Percentiles rank a stretch among this genome's conserved stretches.
Evolutionary conservation across 495 filamentous ascomycete species (phyloP).

Genomic region (Penicillium maclennaniae): DNA sequence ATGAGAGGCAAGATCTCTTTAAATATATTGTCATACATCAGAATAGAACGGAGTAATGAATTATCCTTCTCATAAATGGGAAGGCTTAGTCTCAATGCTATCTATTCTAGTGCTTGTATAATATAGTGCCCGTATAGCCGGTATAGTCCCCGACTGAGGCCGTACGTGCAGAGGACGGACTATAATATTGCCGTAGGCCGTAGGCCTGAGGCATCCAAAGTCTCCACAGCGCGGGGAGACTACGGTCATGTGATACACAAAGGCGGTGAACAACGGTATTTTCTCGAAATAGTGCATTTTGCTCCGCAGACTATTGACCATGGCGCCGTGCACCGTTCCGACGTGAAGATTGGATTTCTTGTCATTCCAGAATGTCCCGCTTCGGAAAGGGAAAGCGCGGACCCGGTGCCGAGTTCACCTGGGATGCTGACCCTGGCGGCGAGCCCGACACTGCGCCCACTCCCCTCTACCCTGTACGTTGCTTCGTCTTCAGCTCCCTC

Average conservation of each 20-base stretch:
- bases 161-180: too few species aligned
- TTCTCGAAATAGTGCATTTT: slow-evolving; percentile 9
- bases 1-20: too few species aligned
- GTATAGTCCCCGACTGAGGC: too few species aligned
- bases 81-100: too few species aligned
- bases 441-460: slow-evolving; percentile 42
- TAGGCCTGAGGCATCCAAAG: too few species aligned
- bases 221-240: slow-evolving; percentile 8
- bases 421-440: slow-evolving; percentile 37
- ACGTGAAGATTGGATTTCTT: not conserved
- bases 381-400: slow-evolving; percentile 38
- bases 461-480: slow-evolving; percentile 41
- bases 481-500: not conserved
- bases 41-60: too few species aligned
- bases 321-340: slow-evolving; percentile 9
- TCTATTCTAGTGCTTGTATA: too few species aligned
- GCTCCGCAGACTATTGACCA: slow-evolving; percentile 1
- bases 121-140: too few species aligned
- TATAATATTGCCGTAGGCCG: too few species aligned
- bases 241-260: not conserved
- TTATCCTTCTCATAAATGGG: too few species aligned
- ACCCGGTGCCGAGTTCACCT: slow-evolving; percentile 42
- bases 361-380: slow-evolving; percentile 31
- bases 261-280: slow-evolving; percentile 10
- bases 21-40: too few species aligned